Base-by-base conservation (phyloP, 1,284 basidiomycete genomes). In the Nidula niveotomentosa region DNA sequence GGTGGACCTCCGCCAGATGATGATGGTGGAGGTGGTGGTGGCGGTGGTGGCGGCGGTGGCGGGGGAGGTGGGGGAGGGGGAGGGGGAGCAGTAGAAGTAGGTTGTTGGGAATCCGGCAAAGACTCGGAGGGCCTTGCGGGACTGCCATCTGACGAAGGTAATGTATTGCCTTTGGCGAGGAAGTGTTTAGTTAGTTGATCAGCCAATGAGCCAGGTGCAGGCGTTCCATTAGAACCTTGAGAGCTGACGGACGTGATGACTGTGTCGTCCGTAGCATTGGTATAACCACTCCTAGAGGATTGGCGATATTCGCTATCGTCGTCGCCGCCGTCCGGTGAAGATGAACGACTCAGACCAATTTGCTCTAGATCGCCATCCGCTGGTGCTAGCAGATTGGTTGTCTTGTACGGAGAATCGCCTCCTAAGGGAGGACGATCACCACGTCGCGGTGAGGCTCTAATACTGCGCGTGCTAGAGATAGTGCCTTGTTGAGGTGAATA, bases 371-470 rank as follows among this genome's bases (percentile, higher is more conserved):
- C 64, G 49, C 80, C 79, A 15, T 81, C 78, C 30, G 23, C 23
- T 23, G 79, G 75, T 13, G 76, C 67, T 41, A 78, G 67, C 30
- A 81, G 67, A 56, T 75, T 73, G 56, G 72, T 73, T 3, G 73
- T 65, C 52, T 76, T 79, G 58, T 71, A 74, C 48, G 62, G 61
- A 35, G 70, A 69, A 54, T 74, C 71, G 35, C 71, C 65, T 4
- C 74, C 75, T 18, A 82, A 70, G 41, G 64, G 65, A 13, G 69
- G 71, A 50, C 74, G 69, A 48, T 82, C 77, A 36, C 70, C 76
- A 12, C 79, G 79, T 56, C 84, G 76, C 36, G 88, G 86, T 6
- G 86, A 88, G 15, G 79, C 82, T 60, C 85, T 78, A 41, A 86
- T 76, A 62, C 85, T 90, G 49, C 88, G 79, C 37, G 85, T 83